Evolutionary conservation across 331 rosid genomes (phyloP), one percentile per base, ranked within the genome.

Genomic region (Spiraea crenata): DNA sequence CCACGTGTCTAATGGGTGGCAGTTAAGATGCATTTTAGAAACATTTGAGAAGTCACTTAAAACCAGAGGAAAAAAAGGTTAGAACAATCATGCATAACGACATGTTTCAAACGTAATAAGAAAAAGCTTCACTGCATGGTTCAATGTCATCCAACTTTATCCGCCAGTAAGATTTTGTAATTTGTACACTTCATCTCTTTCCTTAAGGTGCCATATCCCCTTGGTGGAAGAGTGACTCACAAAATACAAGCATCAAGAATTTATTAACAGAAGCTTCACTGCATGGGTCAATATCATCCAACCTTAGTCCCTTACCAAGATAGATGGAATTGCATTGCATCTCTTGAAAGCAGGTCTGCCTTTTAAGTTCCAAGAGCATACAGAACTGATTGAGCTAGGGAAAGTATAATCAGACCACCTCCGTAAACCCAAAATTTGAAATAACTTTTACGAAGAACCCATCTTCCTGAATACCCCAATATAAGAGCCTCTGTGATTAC

Each of bases 141-240:
- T 59, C 7, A 59, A 1, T 31, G 25, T 34, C 45, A 47, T 14
- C 45, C 57, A 31, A 48, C 45, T 13, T 65, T 47, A 5, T 14
- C 44, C 65, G 6, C 47, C 34, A 47, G 8, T 46, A 65, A 10
- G 9, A 40, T n/a, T 10, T 14, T 35, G 9, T 3, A 64, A 25
- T 25, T 25, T 25, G 31, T 25, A 25, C 31, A 2, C 1, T 14
- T 40, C 69, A 39, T 19, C 42, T 47, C 45, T 48, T 41, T 31
- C 41, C 44, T 16, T 42, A 47, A 47, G 70, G 57, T 48, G 25
- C 12, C 45, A 55, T 25, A 65, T 39, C 4, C 2, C 20, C 25
- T n/a, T 61, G 66, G 35, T 61, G 66, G 48, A 40, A 31, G 31
- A 16, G 34, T 64, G 41, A 64, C 17, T 63, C 19, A 45, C 40